phyloP scores from a whole-genome alignment of 805 yeast species.

The Candida ovalis region DNA sequence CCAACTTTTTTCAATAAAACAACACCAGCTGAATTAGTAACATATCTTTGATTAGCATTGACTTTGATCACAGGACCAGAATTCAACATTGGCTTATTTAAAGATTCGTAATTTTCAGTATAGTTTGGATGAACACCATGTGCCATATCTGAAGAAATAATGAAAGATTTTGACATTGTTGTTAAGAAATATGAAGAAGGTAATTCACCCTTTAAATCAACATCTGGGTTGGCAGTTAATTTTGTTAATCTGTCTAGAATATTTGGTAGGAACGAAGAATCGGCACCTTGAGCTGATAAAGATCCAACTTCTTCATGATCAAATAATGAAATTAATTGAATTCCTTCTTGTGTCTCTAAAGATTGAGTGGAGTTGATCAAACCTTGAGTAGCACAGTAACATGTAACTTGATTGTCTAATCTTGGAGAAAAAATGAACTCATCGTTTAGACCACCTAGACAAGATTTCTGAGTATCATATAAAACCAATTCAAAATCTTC shows the following conservation, averaged over 20 bases:
- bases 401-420: slow-evolving; percentile 84
- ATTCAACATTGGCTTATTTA: slow-evolving; percentile 78
- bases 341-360: slow-evolving; percentile 48
- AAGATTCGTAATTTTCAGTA: slow-evolving; percentile 64
- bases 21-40: slow-evolving; percentile 89
- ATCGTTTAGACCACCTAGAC: slow-evolving; percentile 82
- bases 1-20: slow-evolving; percentile 74
- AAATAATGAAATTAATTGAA: slow-evolving; percentile 75
- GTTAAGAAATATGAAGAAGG: slow-evolving; percentile 43
- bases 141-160: slow-evolving; percentile 92
- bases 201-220: slow-evolving; percentile 31
- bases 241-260: slow-evolving; percentile 64
- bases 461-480: slow-evolving; percentile 79
- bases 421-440: slow-evolving; percentile 92
- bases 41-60: slow-evolving; percentile 93
- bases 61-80: slow-evolving; percentile 89
- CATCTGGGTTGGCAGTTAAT: slow-evolving; percentile 36
- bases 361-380: slow-evolving; percentile 42
- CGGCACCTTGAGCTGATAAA: slow-evolving; percentile 93
- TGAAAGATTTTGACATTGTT: slow-evolving; percentile 72
- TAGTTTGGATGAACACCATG: slow-evolving; percentile 97
- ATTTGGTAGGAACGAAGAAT: slow-evolving; percentile 84
- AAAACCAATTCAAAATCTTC: slow-evolving; percentile 88
- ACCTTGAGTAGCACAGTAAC: slow-evolving; percentile 75
- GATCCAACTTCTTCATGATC: slow-evolving; percentile 98